Evolutionary conservation across 768 basidiomycete genomes (phyloP), one percentile per base, ranked within the genome.

Genomic region (Tylopilus subfusipes): DNA sequence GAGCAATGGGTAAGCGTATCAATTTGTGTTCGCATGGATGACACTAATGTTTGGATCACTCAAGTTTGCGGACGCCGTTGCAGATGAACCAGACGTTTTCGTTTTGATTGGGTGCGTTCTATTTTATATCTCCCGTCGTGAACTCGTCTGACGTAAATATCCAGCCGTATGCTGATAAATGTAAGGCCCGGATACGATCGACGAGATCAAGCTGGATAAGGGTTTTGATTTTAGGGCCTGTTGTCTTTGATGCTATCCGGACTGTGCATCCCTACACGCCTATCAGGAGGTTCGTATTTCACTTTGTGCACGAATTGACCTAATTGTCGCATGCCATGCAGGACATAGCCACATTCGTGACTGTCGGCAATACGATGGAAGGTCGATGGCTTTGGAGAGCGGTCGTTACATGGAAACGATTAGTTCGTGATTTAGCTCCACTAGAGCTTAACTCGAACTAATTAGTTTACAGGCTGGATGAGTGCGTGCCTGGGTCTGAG

Each of bases 351-450:
- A 67, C 21, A 54, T 64, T 38, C 65, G 63, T 14, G 59, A 67
- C 27, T 67, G 64, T 44, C 65, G 59, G 22, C 62, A 62, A 24
- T 67, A 59, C 24, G 57, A 67, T 46, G 55, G 55, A 36, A 61
- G 60, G 24, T 27, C 60, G 18, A 59, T 67, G 56, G 61, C 86
- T 2, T 66, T 94, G 56, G 89, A 92, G 63, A 87, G 90, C 59
- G 89, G 94, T 18, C 76, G 91, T 24, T 96, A 95, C 66, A 89
- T 95, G 86, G 94, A 97, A 72, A 97, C 93, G 13, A 75, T 95
- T 52, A 92, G 90, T 87, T 44, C 13, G 80, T 49, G 12, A 12
- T 7, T 12, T 13, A 0, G 21, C 40, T 27, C 27, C 5, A 19
- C 19, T 29, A 31, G 7, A 19, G 2, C 21, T 24, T 19, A 9